phyloP scores from a whole-genome alignment of 192 early-diverging fungal genomes.

The Phlyctochytrium arcticum region DNA sequence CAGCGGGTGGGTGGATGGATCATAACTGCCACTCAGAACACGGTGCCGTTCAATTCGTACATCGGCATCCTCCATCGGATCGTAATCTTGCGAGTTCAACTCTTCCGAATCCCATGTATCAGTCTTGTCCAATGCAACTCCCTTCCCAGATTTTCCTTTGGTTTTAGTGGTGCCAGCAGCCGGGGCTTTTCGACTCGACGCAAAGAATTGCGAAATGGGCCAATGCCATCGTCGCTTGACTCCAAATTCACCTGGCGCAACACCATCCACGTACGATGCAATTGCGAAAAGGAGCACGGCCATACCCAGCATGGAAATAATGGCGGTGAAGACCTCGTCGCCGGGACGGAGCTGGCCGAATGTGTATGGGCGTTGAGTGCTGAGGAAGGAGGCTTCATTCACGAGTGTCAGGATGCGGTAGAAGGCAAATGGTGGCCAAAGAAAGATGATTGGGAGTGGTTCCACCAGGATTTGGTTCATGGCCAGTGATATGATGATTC shows the following conservation, averaged over 20 bases:
- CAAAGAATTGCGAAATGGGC: constrained; percentile 36
- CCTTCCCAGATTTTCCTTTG: neutral
- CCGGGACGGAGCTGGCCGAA: constrained; percentile 44
- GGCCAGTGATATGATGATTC: constrained; percentile 60
- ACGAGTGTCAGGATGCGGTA: constrained; percentile 56
- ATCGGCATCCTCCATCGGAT: constrained; percentile 57
- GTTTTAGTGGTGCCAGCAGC: neutral
- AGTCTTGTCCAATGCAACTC: neutral
- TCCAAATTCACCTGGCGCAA: constrained; percentile 65
- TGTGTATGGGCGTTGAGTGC: constrained; percentile 44
- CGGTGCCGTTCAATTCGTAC: constrained; percentile 56
- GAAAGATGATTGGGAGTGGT: constrained; percentile 45
- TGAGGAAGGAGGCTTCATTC: constrained; percentile 43
- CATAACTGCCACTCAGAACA: constrained; percentile 35
- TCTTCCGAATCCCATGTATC: constrained; percentile 42
- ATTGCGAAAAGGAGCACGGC: constrained; percentile 52
- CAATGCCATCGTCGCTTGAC: constrained; percentile 63
- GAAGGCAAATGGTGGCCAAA: constrained; percentile 79
- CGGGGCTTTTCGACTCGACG: neutral
- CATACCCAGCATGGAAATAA: constrained; percentile 51
- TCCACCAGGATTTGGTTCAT: constrained; percentile 38
- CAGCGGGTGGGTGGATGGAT: constrained; percentile 46
- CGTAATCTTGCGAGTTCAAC: constrained; percentile 38
- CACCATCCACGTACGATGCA: constrained; percentile 23
- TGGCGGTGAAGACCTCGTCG: constrained; percentile 53